Percentiles rank a stretch among this genome's conserved stretches.
Conservation (phyloP, 1,284 basidiomycete genomes). For the Inonotus obliquus region DNA sequence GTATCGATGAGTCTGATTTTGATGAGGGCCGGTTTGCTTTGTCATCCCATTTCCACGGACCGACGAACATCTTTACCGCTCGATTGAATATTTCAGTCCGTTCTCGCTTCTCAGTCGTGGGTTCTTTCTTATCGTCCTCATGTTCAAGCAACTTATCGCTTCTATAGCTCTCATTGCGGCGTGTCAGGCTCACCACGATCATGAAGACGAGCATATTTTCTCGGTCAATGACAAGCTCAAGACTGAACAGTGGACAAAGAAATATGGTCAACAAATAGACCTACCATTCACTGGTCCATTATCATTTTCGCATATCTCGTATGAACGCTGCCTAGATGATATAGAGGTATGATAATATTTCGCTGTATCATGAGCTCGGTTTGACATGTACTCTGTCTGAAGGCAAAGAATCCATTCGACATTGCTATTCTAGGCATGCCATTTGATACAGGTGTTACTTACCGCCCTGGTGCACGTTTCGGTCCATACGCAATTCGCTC, state of each 20-base stretch:
- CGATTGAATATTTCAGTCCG: not conserved
- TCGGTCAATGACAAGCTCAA: not conserved
- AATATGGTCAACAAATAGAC: slow-evolving; percentile 70
- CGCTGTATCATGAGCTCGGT: not conserved
- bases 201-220: slow-evolving; percentile 9
- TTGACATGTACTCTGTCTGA: not conserved
- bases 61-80: not conserved
- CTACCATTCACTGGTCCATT: slow-evolving; percentile 67
- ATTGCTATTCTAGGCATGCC: slow-evolving; percentile 78
- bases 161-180: not conserved
- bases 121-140: not conserved
- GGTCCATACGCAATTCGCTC: slow-evolving; percentile 79
- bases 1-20: not conserved
- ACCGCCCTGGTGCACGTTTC: slow-evolving; percentile 74
- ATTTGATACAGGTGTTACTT: slow-evolving; percentile 72
- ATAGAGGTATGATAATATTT: not conserved
- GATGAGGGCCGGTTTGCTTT: slow-evolving; percentile 3
- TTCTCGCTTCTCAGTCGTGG: not conserved
- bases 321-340: slow-evolving; percentile 65
- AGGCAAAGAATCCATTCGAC: slow-evolving; percentile 43
- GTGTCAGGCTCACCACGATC: not conserved
- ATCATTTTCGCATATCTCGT: slow-evolving; percentile 69
- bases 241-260: slow-evolving; percentile 49
- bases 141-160: slow-evolving; percentile 8
- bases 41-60: not conserved